Evolutionary conservation across 2,329 filamentous ascomycete species (phyloP).

Genomic region (Chaetothyriales sp.): DNA sequence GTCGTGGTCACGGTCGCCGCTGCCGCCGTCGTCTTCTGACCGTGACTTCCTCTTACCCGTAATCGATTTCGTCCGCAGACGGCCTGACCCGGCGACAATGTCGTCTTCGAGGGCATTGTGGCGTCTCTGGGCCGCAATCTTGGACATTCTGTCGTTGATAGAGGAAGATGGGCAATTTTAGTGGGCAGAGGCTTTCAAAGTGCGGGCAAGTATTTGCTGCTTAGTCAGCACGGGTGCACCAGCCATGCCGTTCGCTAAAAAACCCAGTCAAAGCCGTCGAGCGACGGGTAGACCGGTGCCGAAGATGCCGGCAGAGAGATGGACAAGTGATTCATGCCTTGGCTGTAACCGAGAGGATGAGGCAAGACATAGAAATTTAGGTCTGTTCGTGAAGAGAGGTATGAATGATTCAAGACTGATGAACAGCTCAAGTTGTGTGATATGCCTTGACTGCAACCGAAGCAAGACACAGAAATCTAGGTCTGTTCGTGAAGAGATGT

Average conservation of each 20-base stretch:
- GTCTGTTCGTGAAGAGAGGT: too few relatives aligned
- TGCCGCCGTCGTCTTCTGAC: conserved; percentile 37
- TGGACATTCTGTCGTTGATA: conserved; percentile 10
- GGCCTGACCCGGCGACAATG: conserved; percentile 53
- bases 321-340: too few relatives aligned
- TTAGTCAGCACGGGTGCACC: not conserved
- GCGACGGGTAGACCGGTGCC: too few relatives aligned
- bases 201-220: not conserved
- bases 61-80: conserved; percentile 57
- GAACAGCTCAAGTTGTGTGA: too few relatives aligned
- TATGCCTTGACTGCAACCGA: too few relatives aligned
- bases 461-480: too few relatives aligned
- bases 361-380: too few relatives aligned
- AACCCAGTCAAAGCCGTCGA: too few relatives aligned
- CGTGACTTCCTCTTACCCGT: conserved; percentile 53
- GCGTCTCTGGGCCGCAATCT: conserved; percentile 35
- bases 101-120: conserved; percentile 91
- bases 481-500: too few relatives aligned
- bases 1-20: conserved; percentile 27
- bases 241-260: not conserved
- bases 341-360: too few relatives aligned
- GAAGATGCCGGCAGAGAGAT: too few relatives aligned
- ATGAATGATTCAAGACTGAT: too few relatives aligned
- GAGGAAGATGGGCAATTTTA: not conserved
- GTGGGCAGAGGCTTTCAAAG: not conserved